Conservation (phyloP, 208 protist species). For the Novymonas esmeraldas region DNA sequence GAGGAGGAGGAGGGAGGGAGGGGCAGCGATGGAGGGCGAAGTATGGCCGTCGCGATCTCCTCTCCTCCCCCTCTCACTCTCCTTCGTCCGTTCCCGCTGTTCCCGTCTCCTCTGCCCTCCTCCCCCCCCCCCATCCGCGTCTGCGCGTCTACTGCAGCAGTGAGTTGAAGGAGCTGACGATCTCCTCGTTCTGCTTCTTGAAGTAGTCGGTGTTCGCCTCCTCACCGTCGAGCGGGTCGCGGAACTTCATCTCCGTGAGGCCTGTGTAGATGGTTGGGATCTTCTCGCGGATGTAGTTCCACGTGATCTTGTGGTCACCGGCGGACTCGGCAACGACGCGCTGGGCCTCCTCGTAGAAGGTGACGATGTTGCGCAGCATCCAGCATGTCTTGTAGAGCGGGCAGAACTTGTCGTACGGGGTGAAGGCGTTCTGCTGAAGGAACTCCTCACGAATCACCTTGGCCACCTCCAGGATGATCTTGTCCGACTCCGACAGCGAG, state of each 20-base stretch:
- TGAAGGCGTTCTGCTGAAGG: constrained; percentile 99
- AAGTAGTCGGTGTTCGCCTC: constrained; percentile 87
- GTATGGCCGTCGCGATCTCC: background rate
- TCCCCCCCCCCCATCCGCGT: background rate
- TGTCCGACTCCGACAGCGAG: constrained; percentile 99
- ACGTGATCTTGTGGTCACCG: constrained; percentile 96
- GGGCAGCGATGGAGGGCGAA: background rate
- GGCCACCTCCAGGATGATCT: constrained; percentile 99
- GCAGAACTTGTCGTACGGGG: constrained; percentile 97
- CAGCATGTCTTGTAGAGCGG: constrained; percentile 99
- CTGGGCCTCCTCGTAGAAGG: constrained; percentile 97
- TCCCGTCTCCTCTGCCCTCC: background rate
- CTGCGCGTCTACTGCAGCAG: constrained; percentile 66
- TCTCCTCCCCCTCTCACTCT: background rate
- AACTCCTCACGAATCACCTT: constrained; percentile 99
- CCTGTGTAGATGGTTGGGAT: constrained; percentile 83
- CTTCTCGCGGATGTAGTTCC: constrained; percentile 94
- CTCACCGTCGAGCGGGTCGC: constrained; percentile 86
- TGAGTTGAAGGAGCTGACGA: constrained; percentile 79
- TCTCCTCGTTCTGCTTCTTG: constrained; percentile 91
- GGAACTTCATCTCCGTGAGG: constrained; percentile 94
- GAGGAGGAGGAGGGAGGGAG: background rate
- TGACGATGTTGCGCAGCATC: constrained; percentile 98
- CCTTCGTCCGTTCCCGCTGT: background rate
- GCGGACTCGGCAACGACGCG: constrained; percentile 88